A percentile compares a stretch with the other conserved stretches of the same genome.
Evolutionary conservation across 116 monocot species (phyloP).

Genomic region (Cymodocea nodosa): DNA sequence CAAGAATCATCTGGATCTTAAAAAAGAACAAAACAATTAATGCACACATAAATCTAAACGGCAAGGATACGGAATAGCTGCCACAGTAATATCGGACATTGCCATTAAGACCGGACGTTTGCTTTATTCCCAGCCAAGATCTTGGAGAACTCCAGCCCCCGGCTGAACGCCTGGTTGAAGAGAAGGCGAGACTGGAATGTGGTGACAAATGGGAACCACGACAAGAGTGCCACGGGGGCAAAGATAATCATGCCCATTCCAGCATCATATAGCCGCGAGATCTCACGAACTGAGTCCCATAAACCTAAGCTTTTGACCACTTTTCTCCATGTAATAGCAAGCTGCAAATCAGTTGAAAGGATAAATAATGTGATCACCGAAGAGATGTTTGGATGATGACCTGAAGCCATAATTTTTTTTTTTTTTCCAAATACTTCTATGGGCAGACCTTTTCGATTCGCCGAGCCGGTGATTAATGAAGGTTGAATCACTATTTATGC

Average conservation of each 20-base stretch:
- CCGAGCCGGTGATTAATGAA: too few relatives aligned
- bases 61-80: too few relatives aligned
- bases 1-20: too few relatives aligned
- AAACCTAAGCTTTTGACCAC: conserved; percentile 34
- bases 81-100: too few relatives aligned
- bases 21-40: too few relatives aligned
- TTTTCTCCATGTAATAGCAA: conserved; percentile 66
- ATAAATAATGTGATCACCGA: too few relatives aligned
- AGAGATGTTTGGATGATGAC: too few relatives aligned
- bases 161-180: conserved; percentile 89
- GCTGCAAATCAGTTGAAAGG: conserved; percentile 19
- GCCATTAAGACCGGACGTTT: conserved; percentile 39
- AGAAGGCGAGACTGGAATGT: conserved; percentile 89
- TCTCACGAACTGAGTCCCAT: conserved; percentile 76
- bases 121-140: conserved; percentile 95
- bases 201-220: conserved; percentile 92
- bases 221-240: conserved; percentile 59
- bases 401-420: too few relatives aligned
- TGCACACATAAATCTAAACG: too few relatives aligned
- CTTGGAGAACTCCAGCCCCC: conserved; percentile 87
- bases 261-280: conserved; percentile 84
- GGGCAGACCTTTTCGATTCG: too few relatives aligned
- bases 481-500: too few relatives aligned
- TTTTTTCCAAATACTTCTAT: too few relatives aligned
- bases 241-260: conserved; percentile 88